A percentile compares a stretch with the other conserved stretches of the same genome.
Conservation (phyloP, 140 eudicot species). For the Oenanthe javanica region DNA sequence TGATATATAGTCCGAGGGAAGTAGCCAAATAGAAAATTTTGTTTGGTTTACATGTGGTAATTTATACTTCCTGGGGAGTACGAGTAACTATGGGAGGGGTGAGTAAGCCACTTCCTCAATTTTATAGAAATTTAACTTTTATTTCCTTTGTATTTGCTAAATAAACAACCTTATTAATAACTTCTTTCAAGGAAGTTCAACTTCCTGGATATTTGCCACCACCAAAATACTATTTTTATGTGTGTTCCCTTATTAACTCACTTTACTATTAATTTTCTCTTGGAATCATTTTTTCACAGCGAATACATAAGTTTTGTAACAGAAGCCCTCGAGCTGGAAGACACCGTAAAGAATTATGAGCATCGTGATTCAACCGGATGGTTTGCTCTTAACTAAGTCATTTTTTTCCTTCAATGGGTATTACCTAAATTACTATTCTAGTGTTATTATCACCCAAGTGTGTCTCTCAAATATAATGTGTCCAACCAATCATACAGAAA, state of each 20-base stretch:
- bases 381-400: slow-evolving; percentile 43
- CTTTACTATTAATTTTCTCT: slow-evolving; percentile 1
- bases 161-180: no score
- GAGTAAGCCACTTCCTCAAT: no score
- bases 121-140: no score
- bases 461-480: background rate
- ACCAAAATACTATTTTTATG: background rate
- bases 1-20: no score
- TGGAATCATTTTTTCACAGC: slow-evolving; percentile 31
- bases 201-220: no score
- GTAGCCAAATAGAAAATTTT: no score
- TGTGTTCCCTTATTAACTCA: background rate
- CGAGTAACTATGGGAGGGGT: no score
- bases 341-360: slow-evolving; percentile 66
- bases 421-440: slow-evolving; percentile 5
- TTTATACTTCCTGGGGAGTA: no score
- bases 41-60: no score
- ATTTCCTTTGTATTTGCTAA: no score
- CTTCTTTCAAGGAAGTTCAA: no score
- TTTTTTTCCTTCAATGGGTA: slow-evolving; percentile 21
- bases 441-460: background rate
- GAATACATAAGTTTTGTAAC: slow-evolving; percentile 62
- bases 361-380: slow-evolving; percentile 60
- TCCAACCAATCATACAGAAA: background rate
- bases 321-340: slow-evolving; percentile 82